Conservation (phyloP, 306 rosid genomes). For the Sophora flavescens region DNA sequence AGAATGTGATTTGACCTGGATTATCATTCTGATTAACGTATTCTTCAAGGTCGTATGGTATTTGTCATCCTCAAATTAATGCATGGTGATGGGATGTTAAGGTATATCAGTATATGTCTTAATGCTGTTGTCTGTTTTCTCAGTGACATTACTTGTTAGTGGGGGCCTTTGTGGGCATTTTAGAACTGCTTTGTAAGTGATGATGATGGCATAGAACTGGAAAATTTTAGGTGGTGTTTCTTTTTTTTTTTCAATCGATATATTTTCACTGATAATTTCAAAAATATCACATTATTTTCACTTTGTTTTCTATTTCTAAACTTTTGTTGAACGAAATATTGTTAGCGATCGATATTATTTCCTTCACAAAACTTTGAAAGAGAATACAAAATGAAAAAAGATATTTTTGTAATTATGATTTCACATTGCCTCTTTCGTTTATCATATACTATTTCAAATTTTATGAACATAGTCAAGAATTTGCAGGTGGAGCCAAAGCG, state of each 20-base stretch:
- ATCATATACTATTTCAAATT: not conserved
- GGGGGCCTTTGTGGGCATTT: not conserved
- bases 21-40: constrained; percentile 28
- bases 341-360: not conserved
- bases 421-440: not conserved
- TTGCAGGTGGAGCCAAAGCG: constrained; percentile 82
- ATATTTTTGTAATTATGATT: not conserved
- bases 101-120: not conserved
- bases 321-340: not conserved
- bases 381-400: not conserved
- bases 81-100: not conserved
- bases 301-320: no score
- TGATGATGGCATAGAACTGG: not conserved
- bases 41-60: not conserved
- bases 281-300: not conserved
- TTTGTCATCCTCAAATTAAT: not conserved
- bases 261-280: not conserved
- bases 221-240: no score
- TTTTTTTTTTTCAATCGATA: no score
- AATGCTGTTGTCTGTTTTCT: constrained; percentile 2
- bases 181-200: not conserved
- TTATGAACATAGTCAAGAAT: constrained; percentile 16
- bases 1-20: not conserved
- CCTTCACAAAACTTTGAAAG: not conserved
- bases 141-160: not conserved